A percentile compares a stretch with the other conserved stretches of the same genome.
phyloP scores from a whole-genome alignment of 2,329 filamentous ascomycete species.

The Madurella fahalii region DNA sequence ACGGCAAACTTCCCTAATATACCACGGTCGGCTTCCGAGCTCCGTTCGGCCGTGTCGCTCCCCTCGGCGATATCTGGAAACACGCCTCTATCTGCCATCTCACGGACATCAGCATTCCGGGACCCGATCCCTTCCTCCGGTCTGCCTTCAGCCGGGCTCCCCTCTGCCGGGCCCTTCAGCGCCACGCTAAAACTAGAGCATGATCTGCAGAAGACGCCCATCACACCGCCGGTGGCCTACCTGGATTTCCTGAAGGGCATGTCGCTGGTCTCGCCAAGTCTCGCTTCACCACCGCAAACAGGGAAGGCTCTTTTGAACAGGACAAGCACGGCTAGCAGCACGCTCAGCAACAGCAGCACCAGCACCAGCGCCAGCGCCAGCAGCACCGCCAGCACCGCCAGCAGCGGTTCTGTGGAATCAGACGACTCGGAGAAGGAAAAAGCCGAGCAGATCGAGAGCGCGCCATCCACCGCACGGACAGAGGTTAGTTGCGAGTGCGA shows the following conservation, averaged over 20 bases:
- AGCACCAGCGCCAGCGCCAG: slow-evolving; percentile 27
- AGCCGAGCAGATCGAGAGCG: slow-evolving; percentile 34
- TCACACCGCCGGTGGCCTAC: slow-evolving; percentile 86
- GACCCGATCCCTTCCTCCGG: slow-evolving; percentile 40
- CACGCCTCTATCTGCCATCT: slow-evolving; percentile 62
- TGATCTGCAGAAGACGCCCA: slow-evolving; percentile 70
- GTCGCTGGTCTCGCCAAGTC: slow-evolving; percentile 51
- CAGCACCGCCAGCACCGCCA: slow-evolving; percentile 21
- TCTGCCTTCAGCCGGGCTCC: slow-evolving; percentile 33
- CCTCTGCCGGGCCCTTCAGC: slow-evolving; percentile 35
- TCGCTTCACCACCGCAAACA: slow-evolving; percentile 38
- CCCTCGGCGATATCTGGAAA: slow-evolving; percentile 53
- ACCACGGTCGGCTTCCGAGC: slow-evolving; percentile 42
- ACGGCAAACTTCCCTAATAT: slow-evolving; percentile 55
- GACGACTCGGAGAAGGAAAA: slow-evolving; percentile 33
- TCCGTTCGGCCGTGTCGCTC: slow-evolving; percentile 47
- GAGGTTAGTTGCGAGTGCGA: slow-evolving; percentile 54
- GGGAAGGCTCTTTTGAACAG: slow-evolving; percentile 29
- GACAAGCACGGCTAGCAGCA: slow-evolving; percentile 45
- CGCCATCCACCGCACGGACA: slow-evolving; percentile 54
- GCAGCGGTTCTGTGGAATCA: slow-evolving; percentile 42
- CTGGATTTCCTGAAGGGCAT: slow-evolving; percentile 88
- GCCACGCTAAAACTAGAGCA: slow-evolving; percentile 65
- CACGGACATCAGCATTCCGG: slow-evolving; percentile 34
- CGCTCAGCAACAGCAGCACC: slow-evolving; percentile 38